Percentiles rank a stretch among this genome's conserved stretches.
phyloP scores from a whole-genome alignment of 805 yeast genomes.

The Maudiozyma barnettii region DNA sequence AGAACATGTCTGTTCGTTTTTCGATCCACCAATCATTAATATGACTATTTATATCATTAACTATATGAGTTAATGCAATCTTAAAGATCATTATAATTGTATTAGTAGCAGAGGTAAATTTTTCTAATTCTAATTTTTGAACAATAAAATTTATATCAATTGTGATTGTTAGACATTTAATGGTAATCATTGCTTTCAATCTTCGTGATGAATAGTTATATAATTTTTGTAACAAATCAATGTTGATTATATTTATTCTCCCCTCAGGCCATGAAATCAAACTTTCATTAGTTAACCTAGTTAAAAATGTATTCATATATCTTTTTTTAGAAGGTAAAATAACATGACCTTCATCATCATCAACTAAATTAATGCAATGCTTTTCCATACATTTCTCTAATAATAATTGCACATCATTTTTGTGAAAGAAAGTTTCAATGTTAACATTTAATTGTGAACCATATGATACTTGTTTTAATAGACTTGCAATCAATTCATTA shows the following conservation, averaged over 20 bases:
- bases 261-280: background rate
- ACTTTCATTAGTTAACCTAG: background rate
- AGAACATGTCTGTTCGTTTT: slow-evolving; percentile 5
- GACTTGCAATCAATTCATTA: no score
- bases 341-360: no score
- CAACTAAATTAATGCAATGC: no score
- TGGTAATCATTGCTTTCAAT: slow-evolving; percentile 7
- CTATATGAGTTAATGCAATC: slow-evolving; percentile 5
- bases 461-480: no score
- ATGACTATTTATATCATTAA: background rate
- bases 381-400: no score
- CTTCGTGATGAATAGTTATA: slow-evolving; percentile 3
- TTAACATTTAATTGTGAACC: no score
- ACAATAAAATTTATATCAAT: slow-evolving; percentile 8
- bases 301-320: background rate
- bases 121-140: slow-evolving; percentile 6
- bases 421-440: no score
- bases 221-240: background rate
- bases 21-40: slow-evolving; percentile 19
- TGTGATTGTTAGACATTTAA: slow-evolving; percentile 8
- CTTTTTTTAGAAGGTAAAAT: no score
- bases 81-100: slow-evolving; percentile 11
- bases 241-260: background rate
- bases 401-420: no score
- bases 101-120: slow-evolving; percentile 5